phyloP scores from a whole-genome alignment of 208 protist species.

The Phytomonas sp. region DNA sequence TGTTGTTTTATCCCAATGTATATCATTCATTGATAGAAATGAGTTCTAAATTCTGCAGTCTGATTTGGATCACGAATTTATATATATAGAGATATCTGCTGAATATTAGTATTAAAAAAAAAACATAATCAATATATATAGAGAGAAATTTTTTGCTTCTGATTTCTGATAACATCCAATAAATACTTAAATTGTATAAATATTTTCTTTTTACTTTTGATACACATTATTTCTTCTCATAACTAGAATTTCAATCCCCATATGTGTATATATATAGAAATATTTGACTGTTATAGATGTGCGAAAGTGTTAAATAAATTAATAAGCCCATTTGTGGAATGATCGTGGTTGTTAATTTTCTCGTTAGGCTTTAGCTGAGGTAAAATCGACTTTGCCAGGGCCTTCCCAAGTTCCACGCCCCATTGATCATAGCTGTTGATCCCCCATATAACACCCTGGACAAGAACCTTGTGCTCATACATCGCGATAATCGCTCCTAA shows the following conservation, averaged over 20 bases:
- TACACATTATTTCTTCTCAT: constrained; percentile 5
- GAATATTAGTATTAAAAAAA: neutral
- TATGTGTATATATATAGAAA: neutral
- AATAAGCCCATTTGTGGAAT: constrained; percentile 93
- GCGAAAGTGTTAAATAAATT: constrained; percentile 85
- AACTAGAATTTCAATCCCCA: neutral
- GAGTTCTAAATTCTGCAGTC: neutral
- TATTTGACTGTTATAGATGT: constrained; percentile 27
- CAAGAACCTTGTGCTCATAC: constrained; percentile 97
- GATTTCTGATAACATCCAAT: neutral
- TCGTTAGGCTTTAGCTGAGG: constrained; percentile 75
- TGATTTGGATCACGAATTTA: neutral
- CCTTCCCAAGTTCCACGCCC: constrained; percentile 97
- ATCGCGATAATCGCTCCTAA: constrained; percentile 95
- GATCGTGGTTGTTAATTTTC: constrained; percentile 78
- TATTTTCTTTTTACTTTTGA: constrained; percentile 7
- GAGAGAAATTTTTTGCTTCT: neutral
- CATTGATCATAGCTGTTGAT: constrained; percentile 97
- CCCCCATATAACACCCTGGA: constrained; percentile 95
- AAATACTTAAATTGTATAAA: neutral
- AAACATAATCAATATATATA: neutral
- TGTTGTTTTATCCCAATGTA: too few species aligned
- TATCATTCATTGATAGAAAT: too few species aligned
- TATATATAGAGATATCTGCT: neutral
- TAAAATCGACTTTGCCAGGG: constrained; percentile 94